Evolutionary conservation across 2,329 filamentous ascomycete genomes (phyloP), one percentile per base, ranked within the genome.

Genomic region (Talaromyces albobiverticillius): DNA sequence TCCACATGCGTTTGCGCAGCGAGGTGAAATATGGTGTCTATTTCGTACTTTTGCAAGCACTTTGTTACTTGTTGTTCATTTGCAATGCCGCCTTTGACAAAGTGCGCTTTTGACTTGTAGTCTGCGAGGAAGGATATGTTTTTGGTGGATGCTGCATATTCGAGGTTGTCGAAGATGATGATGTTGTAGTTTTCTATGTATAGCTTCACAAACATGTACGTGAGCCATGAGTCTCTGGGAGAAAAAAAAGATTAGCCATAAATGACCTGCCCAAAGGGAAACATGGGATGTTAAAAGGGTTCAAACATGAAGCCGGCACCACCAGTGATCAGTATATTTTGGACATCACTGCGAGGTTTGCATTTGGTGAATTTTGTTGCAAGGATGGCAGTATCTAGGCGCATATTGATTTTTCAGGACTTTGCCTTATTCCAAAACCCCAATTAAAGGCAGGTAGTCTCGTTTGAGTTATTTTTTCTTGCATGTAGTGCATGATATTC

Each of bases 1-100:
- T 93, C 88, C 48, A 94, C 89, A 66, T 93, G 89, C 7, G 87
- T 90, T 72, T 91, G 87, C n/a, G 89, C 89, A 3, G 89, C 89
- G 64, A 94, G 91, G 70, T 93, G 89, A 69, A 93, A 84, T 57
- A 94, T 80, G 50, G 88, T 90, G 67, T 93, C 89, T 62, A 93
- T 87, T 31, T 82, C 79, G 73, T 90, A 79, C 57, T 83, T 80
- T 67, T 87, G 31, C 80, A 65, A 93, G 80, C 66, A 85, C 89
- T 62, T 82, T 81, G 59, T 88, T 79, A 2, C 93, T 87, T 63
- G 89, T 83, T 5, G 77, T 75, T 1, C 85, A 84, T 59, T 86
- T 84, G 29, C 86, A 90, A 93, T 84, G 64, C 93, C 88, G 53
- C 89, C 89, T 67, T 89, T 84, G 69, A 89, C 87, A 68, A 93